Percentiles rank a stretch among this genome's conserved stretches.
Conservation (phyloP, 768 basidiomycete genomes). For the Leccinum boreale region DNA sequence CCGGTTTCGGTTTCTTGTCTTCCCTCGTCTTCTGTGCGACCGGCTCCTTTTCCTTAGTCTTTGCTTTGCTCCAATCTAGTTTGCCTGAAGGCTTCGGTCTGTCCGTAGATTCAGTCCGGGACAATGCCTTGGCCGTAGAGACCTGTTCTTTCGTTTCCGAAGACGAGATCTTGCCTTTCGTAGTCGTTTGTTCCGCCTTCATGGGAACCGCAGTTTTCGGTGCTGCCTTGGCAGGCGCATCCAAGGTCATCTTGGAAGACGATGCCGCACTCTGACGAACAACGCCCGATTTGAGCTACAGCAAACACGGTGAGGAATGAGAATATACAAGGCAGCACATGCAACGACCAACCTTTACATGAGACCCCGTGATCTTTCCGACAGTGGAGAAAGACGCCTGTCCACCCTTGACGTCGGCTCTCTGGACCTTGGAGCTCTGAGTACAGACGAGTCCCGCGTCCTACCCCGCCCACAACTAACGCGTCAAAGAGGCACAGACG, state of each 20-base stretch:
- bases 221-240: slow-evolving; percentile 16
- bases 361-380: slow-evolving; percentile 46
- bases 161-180: slow-evolving; percentile 22
- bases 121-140: slow-evolving; percentile 22
- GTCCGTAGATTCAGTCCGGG: slow-evolving; percentile 21
- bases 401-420: slow-evolving; percentile 30
- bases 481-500: background rate
- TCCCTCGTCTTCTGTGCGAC: slow-evolving; percentile 8
- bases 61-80: slow-evolving; percentile 62
- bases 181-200: slow-evolving; percentile 13
- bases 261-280: slow-evolving; percentile 26
- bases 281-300: slow-evolving; percentile 15
- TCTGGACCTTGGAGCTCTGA: slow-evolving; percentile 30
- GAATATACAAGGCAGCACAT: background rate
- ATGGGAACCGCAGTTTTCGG: slow-evolving; percentile 10
- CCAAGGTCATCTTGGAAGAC: slow-evolving; percentile 44
- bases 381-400: slow-evolving; percentile 2
- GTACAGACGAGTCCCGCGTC: slow-evolving; percentile 43
- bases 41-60: slow-evolving; percentile 37
- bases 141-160: slow-evolving; percentile 25
- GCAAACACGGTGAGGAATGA: background rate
- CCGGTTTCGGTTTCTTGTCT: slow-evolving; percentile 18
- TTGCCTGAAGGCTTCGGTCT: slow-evolving; percentile 43
- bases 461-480: slow-evolving; percentile 26
- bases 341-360: slow-evolving; percentile 44